These are phyloP conservation scores for Sonneratia alba DNA, from an alignment of 345 rosid species.

Conservation along the genomic window DNA sequence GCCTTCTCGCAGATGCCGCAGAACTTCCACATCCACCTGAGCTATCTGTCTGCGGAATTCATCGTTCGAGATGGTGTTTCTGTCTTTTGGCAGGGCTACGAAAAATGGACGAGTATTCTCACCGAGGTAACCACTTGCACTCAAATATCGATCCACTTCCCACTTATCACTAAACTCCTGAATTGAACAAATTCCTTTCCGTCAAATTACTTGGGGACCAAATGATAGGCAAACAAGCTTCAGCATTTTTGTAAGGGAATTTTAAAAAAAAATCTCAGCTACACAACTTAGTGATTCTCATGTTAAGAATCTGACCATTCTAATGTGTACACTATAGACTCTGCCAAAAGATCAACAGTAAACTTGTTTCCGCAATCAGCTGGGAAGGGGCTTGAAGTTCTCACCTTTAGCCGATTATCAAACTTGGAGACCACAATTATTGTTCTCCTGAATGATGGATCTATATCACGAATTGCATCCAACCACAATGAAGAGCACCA, in stretches of 20 bases:
- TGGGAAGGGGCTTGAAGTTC: neutral
- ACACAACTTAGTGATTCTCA: neutral
- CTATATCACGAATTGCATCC: conserved; percentile 83
- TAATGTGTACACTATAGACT: neutral
- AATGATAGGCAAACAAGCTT: neutral
- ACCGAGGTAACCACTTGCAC: conserved; percentile 94
- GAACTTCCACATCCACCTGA: conserved; percentile 65
- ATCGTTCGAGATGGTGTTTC: conserved; percentile 65
- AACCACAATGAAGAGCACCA: conserved; percentile 99
- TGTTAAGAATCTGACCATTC: neutral
- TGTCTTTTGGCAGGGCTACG: conserved; percentile 90
- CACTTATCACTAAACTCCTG: conserved; percentile 78
- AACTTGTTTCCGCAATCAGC: neutral
- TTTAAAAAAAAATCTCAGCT: neutral
- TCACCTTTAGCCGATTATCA: conserved; percentile 93
- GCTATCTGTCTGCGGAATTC: conserved; percentile 82
- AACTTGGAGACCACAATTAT: conserved; percentile 89
- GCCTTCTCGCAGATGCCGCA: conserved; percentile 67
- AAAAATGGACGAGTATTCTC: conserved; percentile 77
- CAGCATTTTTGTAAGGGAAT: neutral
- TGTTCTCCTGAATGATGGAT: conserved; percentile 77
- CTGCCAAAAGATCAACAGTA: neutral
- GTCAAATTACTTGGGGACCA: neutral
- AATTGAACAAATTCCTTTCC: neutral
- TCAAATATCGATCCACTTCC: conserved; percentile 88